Evolutionary conservation across 208 protist genomes (phyloP).

Genomic region (Trypanosoma congolense): DNA sequence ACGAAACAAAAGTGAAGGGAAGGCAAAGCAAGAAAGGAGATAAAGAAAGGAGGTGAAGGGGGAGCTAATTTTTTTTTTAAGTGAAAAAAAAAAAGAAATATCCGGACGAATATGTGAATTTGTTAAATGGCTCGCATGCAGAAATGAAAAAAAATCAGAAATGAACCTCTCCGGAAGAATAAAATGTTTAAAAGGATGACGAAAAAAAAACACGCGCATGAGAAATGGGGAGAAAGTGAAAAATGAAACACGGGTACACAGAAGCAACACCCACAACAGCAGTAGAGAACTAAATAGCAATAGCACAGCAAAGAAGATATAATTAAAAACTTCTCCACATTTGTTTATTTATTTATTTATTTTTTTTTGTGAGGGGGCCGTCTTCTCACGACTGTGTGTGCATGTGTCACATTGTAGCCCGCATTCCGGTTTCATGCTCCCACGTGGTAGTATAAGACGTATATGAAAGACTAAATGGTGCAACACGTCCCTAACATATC

Average conservation of each 20-base stretch:
- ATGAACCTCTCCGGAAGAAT: too few relatives aligned
- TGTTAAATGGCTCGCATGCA: too few relatives aligned
- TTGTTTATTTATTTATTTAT: conserved; percentile 11
- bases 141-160: too few relatives aligned
- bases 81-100: background rate
- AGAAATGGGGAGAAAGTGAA: conserved; percentile 1
- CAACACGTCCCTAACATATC: background rate
- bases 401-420: conserved; percentile 1
- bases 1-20: conserved; percentile 2
- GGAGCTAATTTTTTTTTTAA: background rate
- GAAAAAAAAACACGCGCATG: conserved; percentile 15
- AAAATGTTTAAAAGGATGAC: too few relatives aligned
- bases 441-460: background rate
- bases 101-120: too few relatives aligned
- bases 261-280: too few relatives aligned
- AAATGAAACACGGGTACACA: too few relatives aligned
- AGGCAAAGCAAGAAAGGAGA: conserved; percentile 10
- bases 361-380: background rate
- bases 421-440: too few relatives aligned
- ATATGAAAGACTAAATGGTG: background rate
- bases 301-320: conserved; percentile 5
- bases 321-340: conserved; percentile 2
- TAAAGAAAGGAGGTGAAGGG: conserved; percentile 6
- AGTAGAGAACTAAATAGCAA: too few relatives aligned
- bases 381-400: background rate